A percentile compares a stretch with the other conserved stretches of the same genome.
phyloP scores from a whole-genome alignment of 352 stramenopile genomes.

The Phytophthora agathidicida region DNA sequence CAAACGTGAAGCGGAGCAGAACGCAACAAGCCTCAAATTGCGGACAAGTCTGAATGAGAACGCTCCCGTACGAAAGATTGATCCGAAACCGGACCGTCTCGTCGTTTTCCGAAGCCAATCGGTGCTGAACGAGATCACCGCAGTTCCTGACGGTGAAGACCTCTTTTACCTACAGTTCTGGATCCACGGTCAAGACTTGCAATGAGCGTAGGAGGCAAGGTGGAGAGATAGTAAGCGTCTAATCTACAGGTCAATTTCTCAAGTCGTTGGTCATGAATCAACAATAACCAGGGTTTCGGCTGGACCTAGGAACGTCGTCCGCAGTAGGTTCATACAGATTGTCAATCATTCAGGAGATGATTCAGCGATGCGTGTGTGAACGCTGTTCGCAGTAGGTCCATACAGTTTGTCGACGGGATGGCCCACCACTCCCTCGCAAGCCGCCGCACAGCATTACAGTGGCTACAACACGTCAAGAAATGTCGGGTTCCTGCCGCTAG shows the following conservation, averaged over 20 bases:
- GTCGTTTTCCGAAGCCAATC: conserved; percentile 73
- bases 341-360: no score
- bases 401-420: no score
- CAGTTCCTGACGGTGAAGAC: conserved; percentile 29
- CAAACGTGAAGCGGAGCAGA: conserved; percentile 2
- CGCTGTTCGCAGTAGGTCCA: no score
- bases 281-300: no score
- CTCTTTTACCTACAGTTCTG: conserved; percentile 82
- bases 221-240: no score
- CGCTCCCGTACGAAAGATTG: conserved; percentile 39
- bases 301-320: no score
- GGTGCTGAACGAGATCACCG: conserved; percentile 74
- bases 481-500: background rate
- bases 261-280: no score
- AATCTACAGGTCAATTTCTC: no score
- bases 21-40: conserved; percentile 37
- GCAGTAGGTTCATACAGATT: no score
- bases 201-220: conserved; percentile 18
- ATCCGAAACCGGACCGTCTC: conserved; percentile 51
- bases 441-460: no score
- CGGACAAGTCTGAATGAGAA: conserved; percentile 37
- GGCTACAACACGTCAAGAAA: background rate
- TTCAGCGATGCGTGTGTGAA: no score
- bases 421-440: no score
- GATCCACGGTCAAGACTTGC: conserved; percentile 74